Evolutionary conservation across 2,329 filamentous ascomycete genomes (phyloP).

Genomic region (Colletotrichum tropicale): DNA sequence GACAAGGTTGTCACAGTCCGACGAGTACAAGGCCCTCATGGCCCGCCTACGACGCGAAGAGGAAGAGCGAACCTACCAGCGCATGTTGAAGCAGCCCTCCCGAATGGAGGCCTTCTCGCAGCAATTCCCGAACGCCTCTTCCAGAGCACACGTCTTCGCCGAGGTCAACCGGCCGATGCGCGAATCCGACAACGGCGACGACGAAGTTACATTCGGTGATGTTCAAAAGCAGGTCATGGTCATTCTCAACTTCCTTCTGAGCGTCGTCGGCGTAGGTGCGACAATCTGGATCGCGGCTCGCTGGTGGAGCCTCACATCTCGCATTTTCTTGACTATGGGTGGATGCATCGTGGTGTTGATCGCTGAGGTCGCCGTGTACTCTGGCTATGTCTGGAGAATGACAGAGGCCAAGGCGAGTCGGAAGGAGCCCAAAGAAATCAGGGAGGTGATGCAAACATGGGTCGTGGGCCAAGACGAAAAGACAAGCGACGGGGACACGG

Average conservation of each 20-base stretch:
- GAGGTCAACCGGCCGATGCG: slow-evolving; percentile 54
- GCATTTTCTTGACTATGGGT: slow-evolving; percentile 73
- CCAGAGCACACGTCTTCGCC: slow-evolving; percentile 57
- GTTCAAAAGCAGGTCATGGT: slow-evolving; percentile 82
- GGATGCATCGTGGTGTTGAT: slow-evolving; percentile 73
- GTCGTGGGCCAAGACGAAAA: slow-evolving; percentile 52
- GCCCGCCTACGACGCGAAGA: slow-evolving; percentile 80
- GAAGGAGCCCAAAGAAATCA: slow-evolving; percentile 65
- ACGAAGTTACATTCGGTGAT: slow-evolving; percentile 73
- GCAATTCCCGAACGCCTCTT: slow-evolving; percentile 57
- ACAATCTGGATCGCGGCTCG: slow-evolving; percentile 80
- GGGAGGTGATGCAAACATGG: slow-evolving; percentile 76
- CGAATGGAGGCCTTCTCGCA: slow-evolving; percentile 63
- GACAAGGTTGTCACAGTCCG: slow-evolving; percentile 55
- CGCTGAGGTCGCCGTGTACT: slow-evolving; percentile 80
- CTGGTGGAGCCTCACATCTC: slow-evolving; percentile 75
- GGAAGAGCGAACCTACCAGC: slow-evolving; percentile 81
- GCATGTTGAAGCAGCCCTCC: slow-evolving; percentile 71
- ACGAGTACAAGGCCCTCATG: slow-evolving; percentile 90
- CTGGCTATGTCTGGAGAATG: slow-evolving; percentile 75
- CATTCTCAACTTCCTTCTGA: slow-evolving; percentile 89
- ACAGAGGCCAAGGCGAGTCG: slow-evolving; percentile 70
- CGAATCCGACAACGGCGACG: slow-evolving; percentile 56
- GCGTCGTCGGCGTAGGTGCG: slow-evolving; percentile 78
- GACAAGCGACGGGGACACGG: neutral